Percentiles rank a stretch among this genome's conserved stretches.
phyloP scores from a whole-genome alignment of 164 flowering plant species.

The Brasenia schreberi region DNA sequence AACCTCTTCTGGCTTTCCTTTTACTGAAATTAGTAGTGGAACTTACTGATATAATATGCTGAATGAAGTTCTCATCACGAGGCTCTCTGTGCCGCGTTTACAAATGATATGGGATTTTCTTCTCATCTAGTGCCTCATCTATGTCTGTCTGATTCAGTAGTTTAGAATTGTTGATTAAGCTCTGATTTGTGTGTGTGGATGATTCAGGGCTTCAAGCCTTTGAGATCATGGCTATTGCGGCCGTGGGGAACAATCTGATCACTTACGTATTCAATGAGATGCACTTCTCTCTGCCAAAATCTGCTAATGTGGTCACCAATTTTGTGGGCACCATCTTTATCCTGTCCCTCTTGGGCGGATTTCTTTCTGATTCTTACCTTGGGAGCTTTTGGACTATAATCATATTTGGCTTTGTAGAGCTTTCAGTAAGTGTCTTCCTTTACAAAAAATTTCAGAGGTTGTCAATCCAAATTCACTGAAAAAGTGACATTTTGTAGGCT shows the following conservation, averaged over 20 bases:
- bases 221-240: conserved; percentile 92
- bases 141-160: too few species aligned
- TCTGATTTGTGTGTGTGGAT: not conserved
- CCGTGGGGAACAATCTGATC: conserved; percentile 89
- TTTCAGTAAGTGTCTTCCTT: conserved; percentile 43
- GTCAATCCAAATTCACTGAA: too few species aligned
- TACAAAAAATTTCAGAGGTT: not conserved
- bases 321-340: conserved; percentile 86
- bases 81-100: too few species aligned
- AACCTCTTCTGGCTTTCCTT: too few species aligned
- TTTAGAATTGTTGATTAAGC: too few species aligned
- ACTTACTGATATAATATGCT: too few species aligned
- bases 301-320: conserved; percentile 88
- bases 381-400: conserved; percentile 92
- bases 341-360: conserved; percentile 79
- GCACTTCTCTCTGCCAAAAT: conserved; percentile 70
- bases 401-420: conserved; percentile 84
- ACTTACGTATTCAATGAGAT: conserved; percentile 79
- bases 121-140: too few species aligned
- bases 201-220: conserved; percentile 62
- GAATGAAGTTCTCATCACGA: too few species aligned
- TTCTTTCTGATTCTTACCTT: conserved; percentile 81
- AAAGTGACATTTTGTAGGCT: too few species aligned
- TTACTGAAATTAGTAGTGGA: too few species aligned
- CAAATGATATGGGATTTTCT: too few species aligned